phyloP scores from a whole-genome alignment of 495 filamentous ascomycete genomes.

The Aspergillus heteromorphus region DNA sequence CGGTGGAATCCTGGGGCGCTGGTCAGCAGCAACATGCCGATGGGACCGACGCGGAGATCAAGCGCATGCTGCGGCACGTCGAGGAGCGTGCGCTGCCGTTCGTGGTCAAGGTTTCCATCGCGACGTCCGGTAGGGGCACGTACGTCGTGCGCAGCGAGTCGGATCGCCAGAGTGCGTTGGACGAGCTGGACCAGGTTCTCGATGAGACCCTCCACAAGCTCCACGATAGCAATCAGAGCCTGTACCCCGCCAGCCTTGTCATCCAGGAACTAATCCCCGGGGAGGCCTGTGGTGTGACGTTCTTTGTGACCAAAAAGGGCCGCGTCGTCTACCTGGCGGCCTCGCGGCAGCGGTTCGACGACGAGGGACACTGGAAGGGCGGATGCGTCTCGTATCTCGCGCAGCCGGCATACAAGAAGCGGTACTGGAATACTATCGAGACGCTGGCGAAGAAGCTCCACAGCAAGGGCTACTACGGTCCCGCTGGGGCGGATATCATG shows the following conservation, averaged over 20 bases:
- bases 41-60: not conserved
- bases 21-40: not conserved
- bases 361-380: not conserved
- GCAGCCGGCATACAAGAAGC: not conserved
- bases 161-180: not conserved
- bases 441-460: not conserved
- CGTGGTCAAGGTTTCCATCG: conserved; percentile 3
- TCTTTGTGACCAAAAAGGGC: conserved; percentile 7
- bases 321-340: not conserved
- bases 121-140: conserved; percentile 4
- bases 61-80: not conserved
- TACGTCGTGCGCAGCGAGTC: not conserved
- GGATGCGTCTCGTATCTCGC: conserved; percentile 1
- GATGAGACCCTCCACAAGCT: not conserved
- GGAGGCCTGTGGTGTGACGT: not conserved
- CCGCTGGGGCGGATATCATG: conserved; percentile 5
- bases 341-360: conserved; percentile 1
- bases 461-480: conserved; percentile 4
- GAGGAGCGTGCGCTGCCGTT: not conserved
- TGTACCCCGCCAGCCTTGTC: conserved; percentile 2
- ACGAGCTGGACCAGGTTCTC: not conserved
- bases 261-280: conserved; percentile 3
- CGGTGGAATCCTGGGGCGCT: no score
- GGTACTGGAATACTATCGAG: not conserved
- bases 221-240: not conserved